A percentile compares a stretch with the other conserved stretches of the same genome.
Evolutionary conservation across 2,329 filamentous ascomycete genomes (phyloP).

Genomic region (Colletotrichum spinosum): DNA sequence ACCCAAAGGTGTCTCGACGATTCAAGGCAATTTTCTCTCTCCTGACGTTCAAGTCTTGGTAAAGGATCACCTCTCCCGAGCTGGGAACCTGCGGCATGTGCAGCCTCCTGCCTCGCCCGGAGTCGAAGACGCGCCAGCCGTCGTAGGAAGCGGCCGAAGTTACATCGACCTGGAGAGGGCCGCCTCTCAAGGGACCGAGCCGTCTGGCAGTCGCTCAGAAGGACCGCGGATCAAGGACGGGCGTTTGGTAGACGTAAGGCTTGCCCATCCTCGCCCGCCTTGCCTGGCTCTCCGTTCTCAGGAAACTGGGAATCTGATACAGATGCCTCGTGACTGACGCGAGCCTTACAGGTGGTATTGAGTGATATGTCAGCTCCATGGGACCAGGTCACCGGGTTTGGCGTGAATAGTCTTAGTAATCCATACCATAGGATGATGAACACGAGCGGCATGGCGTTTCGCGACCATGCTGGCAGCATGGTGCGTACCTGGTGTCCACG

Average conservation of each 20-base stretch:
- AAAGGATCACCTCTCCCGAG: constrained; percentile 77
- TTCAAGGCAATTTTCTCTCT: constrained; percentile 93
- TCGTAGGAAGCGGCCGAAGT: constrained; percentile 60
- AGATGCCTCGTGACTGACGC: constrained; percentile 30
- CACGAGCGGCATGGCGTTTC: constrained; percentile 87
- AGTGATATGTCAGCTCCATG: constrained; percentile 99
- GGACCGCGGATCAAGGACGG: constrained; percentile 43
- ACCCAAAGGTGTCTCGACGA: constrained; percentile 89
- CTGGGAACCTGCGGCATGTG: constrained; percentile 62
- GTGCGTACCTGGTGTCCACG: constrained; percentile 58
- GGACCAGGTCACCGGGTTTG: constrained; percentile 82
- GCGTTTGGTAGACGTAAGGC: constrained; percentile 75
- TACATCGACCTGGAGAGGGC: constrained; percentile 75
- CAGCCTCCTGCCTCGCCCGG: constrained; percentile 10
- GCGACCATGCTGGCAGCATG: constrained; percentile 95
- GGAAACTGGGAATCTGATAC: background rate
- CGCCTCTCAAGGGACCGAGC: constrained; percentile 39
- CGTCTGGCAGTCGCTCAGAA: constrained; percentile 44
- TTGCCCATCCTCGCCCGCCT: background rate
- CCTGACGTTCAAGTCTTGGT: constrained; percentile 80
- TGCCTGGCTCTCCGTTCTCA: too few species aligned
- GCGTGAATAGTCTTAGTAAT: constrained; percentile 92
- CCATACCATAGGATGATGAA: constrained; percentile 99
- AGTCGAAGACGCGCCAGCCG: constrained; percentile 25
- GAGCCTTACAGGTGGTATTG: constrained; percentile 75